A percentile compares a stretch with the other conserved stretches of the same genome.
phyloP scores from a whole-genome alignment of 2,329 filamentous ascomycete genomes.

The Paecilomyces fulvus region DNA sequence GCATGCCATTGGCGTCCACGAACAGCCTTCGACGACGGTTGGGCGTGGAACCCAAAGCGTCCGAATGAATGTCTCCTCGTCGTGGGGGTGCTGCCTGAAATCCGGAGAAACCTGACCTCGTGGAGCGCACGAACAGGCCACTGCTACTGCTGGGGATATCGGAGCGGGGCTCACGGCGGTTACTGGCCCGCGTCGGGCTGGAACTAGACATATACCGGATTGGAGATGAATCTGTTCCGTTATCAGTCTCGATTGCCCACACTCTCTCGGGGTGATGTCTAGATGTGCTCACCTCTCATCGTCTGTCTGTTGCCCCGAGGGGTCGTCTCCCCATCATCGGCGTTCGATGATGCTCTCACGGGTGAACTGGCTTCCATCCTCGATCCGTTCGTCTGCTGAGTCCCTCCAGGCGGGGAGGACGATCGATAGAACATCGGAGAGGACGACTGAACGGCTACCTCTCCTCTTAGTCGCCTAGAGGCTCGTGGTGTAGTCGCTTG shows the following conservation, averaged over 20 bases:
- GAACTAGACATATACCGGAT: slow-evolving; percentile 87
- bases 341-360: slow-evolving; percentile 30
- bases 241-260: slow-evolving; percentile 9
- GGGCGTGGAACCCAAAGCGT: slow-evolving; percentile 51
- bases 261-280: background rate
- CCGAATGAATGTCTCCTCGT: slow-evolving; percentile 81
- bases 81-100: slow-evolving; percentile 50
- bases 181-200: slow-evolving; percentile 59
- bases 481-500: slow-evolving; percentile 40
- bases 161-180: slow-evolving; percentile 51
- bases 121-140: slow-evolving; percentile 70
- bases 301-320: slow-evolving; percentile 29
- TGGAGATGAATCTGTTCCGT: slow-evolving; percentile 69
- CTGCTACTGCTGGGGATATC: slow-evolving; percentile 77
- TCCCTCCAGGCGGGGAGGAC: slow-evolving; percentile 36
- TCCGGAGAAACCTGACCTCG: slow-evolving; percentile 43
- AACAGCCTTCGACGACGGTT: slow-evolving; percentile 51
- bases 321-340: slow-evolving; percentile 35
- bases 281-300: slow-evolving; percentile 30
- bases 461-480: slow-evolving; percentile 32
- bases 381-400: background rate
- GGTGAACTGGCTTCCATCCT: slow-evolving; percentile 43
- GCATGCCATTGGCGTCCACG: slow-evolving; percentile 56
- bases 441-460: slow-evolving; percentile 49
- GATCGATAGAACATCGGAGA: slow-evolving; percentile 74